A percentile compares a stretch with the other conserved stretches of the same genome.
phyloP scores from a whole-genome alignment of 2,329 filamentous ascomycete genomes.

The Xylariomycetidae sp. region DNA sequence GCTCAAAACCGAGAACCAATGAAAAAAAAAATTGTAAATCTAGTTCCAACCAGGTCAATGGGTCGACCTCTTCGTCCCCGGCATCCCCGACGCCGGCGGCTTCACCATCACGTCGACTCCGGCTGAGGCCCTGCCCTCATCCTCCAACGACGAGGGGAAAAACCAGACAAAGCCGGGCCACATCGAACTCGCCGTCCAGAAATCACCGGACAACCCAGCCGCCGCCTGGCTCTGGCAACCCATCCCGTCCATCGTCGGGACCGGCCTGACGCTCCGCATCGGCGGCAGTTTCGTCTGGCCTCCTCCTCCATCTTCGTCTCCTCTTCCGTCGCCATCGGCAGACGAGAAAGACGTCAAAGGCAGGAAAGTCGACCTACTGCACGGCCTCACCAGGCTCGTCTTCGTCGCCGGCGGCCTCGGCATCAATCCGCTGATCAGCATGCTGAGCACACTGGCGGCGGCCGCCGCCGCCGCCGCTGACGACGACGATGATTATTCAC shows the following conservation, averaged over 20 bases:
- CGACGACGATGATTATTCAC: too few relatives aligned
- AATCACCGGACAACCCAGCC: constrained; percentile 64
- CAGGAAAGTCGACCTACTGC: constrained; percentile 52
- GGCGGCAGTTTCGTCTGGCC: constrained; percentile 82
- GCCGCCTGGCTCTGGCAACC: constrained; percentile 73
- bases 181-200: constrained; percentile 75
- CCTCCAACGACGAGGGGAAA: constrained; percentile 5
- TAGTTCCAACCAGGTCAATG: constrained; percentile 82
- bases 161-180: constrained; percentile 34
- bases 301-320: too few relatives aligned
- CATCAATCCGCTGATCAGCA: constrained; percentile 76
- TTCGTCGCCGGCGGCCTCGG: constrained; percentile 80
- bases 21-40: constrained; percentile 6
- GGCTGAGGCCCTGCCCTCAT: constrained; percentile 38
- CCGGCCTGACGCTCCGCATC: constrained; percentile 61
- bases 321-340: too few relatives aligned
- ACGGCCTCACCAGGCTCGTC: too few relatives aligned
- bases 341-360: constrained; percentile 38
- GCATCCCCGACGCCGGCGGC: constrained; percentile 66
- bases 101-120: constrained; percentile 85
- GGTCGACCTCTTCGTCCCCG: constrained; percentile 77
- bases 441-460: constrained; percentile 63
- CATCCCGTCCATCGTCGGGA: constrained; percentile 51
- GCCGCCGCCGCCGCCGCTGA: too few relatives aligned
- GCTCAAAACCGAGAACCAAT: too few relatives aligned